Conservation (phyloP, 306 rosid species). For the Carpinus viminea region DNA sequence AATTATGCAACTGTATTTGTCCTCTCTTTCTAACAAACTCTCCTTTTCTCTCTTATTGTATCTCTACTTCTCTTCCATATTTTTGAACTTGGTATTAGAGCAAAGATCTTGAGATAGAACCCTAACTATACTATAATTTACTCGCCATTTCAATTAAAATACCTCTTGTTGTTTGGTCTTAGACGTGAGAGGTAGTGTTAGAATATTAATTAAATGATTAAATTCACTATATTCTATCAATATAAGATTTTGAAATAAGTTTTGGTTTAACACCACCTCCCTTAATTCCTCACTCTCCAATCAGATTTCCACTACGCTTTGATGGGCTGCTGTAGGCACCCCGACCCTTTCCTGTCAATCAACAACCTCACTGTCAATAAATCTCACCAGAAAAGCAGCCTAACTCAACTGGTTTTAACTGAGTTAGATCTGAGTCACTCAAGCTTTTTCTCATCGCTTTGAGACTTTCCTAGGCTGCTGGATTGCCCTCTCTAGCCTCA, state of each 20-base stretch:
- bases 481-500: neutral
- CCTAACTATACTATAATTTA: too few relatives aligned
- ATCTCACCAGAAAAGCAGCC: neutral
- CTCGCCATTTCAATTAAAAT: too few relatives aligned
- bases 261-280: neutral
- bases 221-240: too few relatives aligned
- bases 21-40: too few relatives aligned
- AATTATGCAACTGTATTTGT: too few relatives aligned
- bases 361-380: neutral
- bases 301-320: neutral
- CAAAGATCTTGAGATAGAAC: too few relatives aligned
- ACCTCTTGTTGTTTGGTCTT: too few relatives aligned
- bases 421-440: neutral
- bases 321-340: neutral
- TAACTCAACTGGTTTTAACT: neutral
- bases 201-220: too few relatives aligned
- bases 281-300: neutral
- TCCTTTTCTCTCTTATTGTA: too few relatives aligned
- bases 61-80: neutral
- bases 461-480: neutral
- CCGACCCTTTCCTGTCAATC: neutral
- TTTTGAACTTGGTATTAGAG: neutral
- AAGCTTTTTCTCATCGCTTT: neutral
- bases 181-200: too few relatives aligned
- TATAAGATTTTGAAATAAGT: too few relatives aligned